Evolutionary conservation across 2,329 filamentous ascomycete species (phyloP), one percentile per base, ranked within the genome.

Genomic region (Xylariaceae sp.): DNA sequence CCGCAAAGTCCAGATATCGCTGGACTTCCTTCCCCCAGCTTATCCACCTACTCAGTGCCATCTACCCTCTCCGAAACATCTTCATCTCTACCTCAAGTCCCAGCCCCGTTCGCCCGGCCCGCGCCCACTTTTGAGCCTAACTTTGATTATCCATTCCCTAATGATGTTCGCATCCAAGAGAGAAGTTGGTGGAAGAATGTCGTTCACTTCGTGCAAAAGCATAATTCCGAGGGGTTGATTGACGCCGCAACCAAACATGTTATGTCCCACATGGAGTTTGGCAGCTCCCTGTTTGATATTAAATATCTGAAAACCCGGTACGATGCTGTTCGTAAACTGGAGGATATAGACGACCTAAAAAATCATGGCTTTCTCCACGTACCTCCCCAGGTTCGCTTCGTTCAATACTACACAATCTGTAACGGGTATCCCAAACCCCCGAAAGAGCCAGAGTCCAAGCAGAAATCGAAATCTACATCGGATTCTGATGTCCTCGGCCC

Each of bases 361-460:
- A 55, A 59, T 40, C 53, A 60, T 18, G 58, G 59, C 2, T 57
- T 61, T n/a, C 55, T 63, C 18, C 71, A 74, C 39, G 55, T 71
- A 3, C 61, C 71, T 2, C 71, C 74, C 2, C 75, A 85, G 45
- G 80, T 94, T 11, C 79, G 90, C 14, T 96, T 96, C 61, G 76
- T 89, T 49, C 96, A 96, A 64, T 96, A 95, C 66, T 96, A 92
- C 64, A 95, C 90, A 1, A 80, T 87, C n/a, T 90, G 87, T 57
- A 86, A 86, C 10, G 90, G 90, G 3, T 76, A 82, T 51, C 76
- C 78, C 2, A 90, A 87, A 58, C 65, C 68, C 48, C 66, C 67
- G 12, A 73, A 75, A 55, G 43, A 48, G 11, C 49, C 53, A 11
- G 55, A 55, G 30, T n/a, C 42, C 10, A 47, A 54, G 39, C 45